A percentile compares a stretch with the other conserved stretches of the same genome.
phyloP scores from a whole-genome alignment of 495 filamentous ascomycete species.

The Peziza echinospora region DNA sequence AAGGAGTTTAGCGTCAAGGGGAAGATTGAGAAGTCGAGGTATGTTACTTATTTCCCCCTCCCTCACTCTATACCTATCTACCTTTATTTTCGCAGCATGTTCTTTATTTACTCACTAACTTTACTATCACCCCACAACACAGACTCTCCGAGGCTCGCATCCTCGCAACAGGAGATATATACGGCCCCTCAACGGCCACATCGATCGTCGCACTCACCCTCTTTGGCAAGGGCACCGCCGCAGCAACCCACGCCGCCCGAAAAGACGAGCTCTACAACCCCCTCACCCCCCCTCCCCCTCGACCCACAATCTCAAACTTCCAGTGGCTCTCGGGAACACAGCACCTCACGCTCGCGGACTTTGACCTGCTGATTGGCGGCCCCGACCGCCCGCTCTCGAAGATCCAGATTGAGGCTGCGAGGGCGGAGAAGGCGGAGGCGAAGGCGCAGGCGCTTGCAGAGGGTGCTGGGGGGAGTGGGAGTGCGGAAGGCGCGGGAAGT shows the following conservation, averaged over 20 bases:
- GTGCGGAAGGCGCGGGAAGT: slow-evolving; percentile 14
- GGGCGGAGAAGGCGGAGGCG: slow-evolving; percentile 31
- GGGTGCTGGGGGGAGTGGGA: slow-evolving; percentile 26
- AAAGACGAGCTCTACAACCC: slow-evolving; percentile 62
- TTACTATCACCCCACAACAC: too few species aligned
- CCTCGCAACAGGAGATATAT: background rate
- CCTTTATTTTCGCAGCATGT: too few species aligned
- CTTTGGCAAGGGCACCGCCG: slow-evolving; percentile 40
- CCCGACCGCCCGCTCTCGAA: slow-evolving; percentile 64
- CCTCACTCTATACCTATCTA: too few species aligned
- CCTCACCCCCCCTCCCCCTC: slow-evolving; percentile 42
- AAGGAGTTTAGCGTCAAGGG: slow-evolving; percentile 38
- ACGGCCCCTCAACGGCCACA: background rate
- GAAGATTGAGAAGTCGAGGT: slow-evolving; percentile 37
- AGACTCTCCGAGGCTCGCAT: background rate
- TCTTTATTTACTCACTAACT: too few species aligned
- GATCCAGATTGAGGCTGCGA: slow-evolving; percentile 37
- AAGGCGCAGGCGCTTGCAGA: slow-evolving; percentile 27
- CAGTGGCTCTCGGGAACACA: slow-evolving; percentile 95
- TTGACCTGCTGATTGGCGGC: slow-evolving; percentile 80
- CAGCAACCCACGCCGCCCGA: slow-evolving; percentile 46
- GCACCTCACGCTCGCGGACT: slow-evolving; percentile 68
- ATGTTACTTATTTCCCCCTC: too few species aligned
- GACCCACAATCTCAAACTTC: slow-evolving; percentile 87
- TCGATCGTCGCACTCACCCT: background rate